Percentiles rank a stretch among this genome's conserved stretches.
phyloP scores from a whole-genome alignment of 306 rosid species.

The barrel medic (Medicago truncatula) region MtrunA17r5.0-ANR NC_053049.1:35120001-35120500 shows the following conservation, averaged over 20 bases:
- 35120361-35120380: too few relatives aligned
- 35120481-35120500: conserved; percentile 43
- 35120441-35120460: background rate
- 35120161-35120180: conserved; percentile 23
- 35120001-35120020: conserved; percentile 31
- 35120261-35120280: conserved; percentile 21
- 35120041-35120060: background rate
- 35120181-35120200: background rate
- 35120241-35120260: conserved; percentile 32
- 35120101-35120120: conserved; percentile 37
- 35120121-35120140: conserved; percentile 31
- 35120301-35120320: too few relatives aligned
- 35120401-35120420: too few relatives aligned
- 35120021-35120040: background rate
- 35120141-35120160: conserved; percentile 22
- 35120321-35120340: too few relatives aligned
- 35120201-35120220: conserved; percentile 13
- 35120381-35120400: too few relatives aligned
- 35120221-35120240: conserved; percentile 30
- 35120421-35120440: background rate
- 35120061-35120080: background rate
- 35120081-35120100: conserved; percentile 34
- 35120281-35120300: too few relatives aligned
- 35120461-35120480: conserved; percentile 39
- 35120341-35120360: too few relatives aligned